Conservation (phyloP, 2,329 filamentous ascomycete genomes). For the Aspergillus phoenicis region DNA sequence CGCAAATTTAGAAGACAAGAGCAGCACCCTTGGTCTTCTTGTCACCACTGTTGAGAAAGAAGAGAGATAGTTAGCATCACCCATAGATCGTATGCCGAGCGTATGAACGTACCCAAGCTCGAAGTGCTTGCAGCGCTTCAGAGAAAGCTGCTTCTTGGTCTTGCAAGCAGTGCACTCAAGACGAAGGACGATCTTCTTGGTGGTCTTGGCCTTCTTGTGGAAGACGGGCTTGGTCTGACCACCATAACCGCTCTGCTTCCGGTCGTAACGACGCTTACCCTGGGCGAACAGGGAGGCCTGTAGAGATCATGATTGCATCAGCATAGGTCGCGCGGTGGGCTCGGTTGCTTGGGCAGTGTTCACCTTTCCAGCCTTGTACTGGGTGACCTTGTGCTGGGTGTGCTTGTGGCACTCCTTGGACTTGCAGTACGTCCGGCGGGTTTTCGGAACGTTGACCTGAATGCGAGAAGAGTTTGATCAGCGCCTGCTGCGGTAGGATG, state of each 20-base stretch:
- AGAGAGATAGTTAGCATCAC: constrained; percentile 44
- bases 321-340: constrained; percentile 23
- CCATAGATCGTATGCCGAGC: no score
- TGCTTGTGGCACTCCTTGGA: constrained; percentile 92
- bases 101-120: constrained; percentile 81
- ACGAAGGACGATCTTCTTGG: constrained; percentile 99
- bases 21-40: constrained; percentile 99
- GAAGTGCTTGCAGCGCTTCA: constrained; percentile 99
- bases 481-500: constrained; percentile 2
- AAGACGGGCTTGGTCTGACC: constrained; percentile 99
- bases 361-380: constrained; percentile 96
- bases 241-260: constrained; percentile 99
- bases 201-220: constrained; percentile 99
- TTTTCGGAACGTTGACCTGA: constrained; percentile 98
- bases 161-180: constrained; percentile 98
- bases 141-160: constrained; percentile 93
- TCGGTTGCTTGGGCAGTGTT: constrained; percentile 30
- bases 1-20: constrained; percentile 88
- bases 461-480: constrained; percentile 10
- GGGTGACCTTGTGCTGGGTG: constrained; percentile 89
- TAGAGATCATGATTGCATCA: constrained; percentile 24
- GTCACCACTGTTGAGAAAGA: constrained; percentile 74
- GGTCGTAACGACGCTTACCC: constrained; percentile 99
- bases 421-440: constrained; percentile 96
- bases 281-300: constrained; percentile 91